Base-by-base conservation (phyloP, 2,329 filamentous ascomycete genomes). In the Pleurostoma richardsiae region DNA sequence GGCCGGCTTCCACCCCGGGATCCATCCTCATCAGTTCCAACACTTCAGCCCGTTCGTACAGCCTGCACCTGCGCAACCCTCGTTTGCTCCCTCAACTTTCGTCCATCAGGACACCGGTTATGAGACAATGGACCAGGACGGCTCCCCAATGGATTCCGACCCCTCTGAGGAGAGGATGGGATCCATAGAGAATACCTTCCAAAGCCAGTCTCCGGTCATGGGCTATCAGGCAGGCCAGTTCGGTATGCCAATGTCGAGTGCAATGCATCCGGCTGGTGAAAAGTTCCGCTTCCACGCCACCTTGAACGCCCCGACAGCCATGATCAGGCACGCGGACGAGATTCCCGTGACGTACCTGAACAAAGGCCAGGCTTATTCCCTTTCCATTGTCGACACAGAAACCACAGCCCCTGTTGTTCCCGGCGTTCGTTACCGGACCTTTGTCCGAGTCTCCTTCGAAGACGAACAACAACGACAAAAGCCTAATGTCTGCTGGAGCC, bases 261-360 rank as follows among this genome's bases (percentile, higher is more conserved):
- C 67, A 2, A 63, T 82, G 31, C 79, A 80, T 5, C 57, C 74
- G 2, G 74, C 74, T 0, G 78, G 76, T 7, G 84, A 88, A 58
- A 86, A 85, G 60, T 96, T 96, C 61, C 88, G 94, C 39, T 97
- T 89, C 61, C 88, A 94, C 62, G 86, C 89, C 43, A 94, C 89
- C 1, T 70, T 99, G 41, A 95, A 95, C 63, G 92, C 94, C 1
- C 90, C 92, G 3, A 99, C 94, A 0, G 94, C 94, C 6, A 99
- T 97, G 94, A 86, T 95, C 60, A 95, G 88, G 64, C 84, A 90
- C 51, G 69, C 83, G 1, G 87, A 95, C 50, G 92, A 97, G 64
- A 95, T 97, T 28, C 94, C 94, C 0, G 82, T 97, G n/a, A 96
- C 92, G 0, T 99, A 99, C 62, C 79, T 99, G 19, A 99, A 99